These are phyloP conservation scores for Gaeumannomyces sp. DNA, from an alignment of 2,329 filamentous ascomycete genomes.

Conservation along the genomic window DNA sequence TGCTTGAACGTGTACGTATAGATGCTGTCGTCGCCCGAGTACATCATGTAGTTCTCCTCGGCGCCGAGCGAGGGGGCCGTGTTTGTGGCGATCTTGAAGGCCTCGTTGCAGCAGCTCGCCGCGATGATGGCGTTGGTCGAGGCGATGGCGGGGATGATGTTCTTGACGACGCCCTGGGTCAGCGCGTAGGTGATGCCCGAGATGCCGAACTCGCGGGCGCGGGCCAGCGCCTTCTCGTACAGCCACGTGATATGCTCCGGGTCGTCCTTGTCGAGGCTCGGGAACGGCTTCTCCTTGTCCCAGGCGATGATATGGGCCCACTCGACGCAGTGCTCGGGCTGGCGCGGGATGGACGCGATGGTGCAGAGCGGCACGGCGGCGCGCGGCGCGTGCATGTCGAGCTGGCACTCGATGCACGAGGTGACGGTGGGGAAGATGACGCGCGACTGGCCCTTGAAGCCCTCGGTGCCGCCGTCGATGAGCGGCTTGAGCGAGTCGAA, in stretches of 20 bases:
- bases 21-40: slow-evolving; percentile 89
- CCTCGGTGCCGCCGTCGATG: slow-evolving; percentile 93
- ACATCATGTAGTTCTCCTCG: slow-evolving; percentile 97
- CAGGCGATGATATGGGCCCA: slow-evolving; percentile 99
- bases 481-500: slow-evolving; percentile 85
- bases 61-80: slow-evolving; percentile 74
- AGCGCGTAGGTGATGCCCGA: slow-evolving; percentile 88
- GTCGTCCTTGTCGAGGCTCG: slow-evolving; percentile 87
- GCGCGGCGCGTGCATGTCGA: slow-evolving; percentile 97
- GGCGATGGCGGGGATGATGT: slow-evolving; percentile 97
- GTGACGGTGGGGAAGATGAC: slow-evolving; percentile 90
- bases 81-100: slow-evolving; percentile 84
- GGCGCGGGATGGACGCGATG: slow-evolving; percentile 89
- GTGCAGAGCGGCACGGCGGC: slow-evolving; percentile 96
- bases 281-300: slow-evolving; percentile 79
- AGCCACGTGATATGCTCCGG: slow-evolving; percentile 98
- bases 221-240: slow-evolving; percentile 73
- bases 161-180: slow-evolving; percentile 97
- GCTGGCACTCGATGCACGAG: slow-evolving; percentile 95
- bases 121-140: slow-evolving; percentile 97
- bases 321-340: slow-evolving; percentile 96
- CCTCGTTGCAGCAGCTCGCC: slow-evolving; percentile 93
- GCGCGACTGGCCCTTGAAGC: slow-evolving; percentile 94
- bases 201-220: slow-evolving; percentile 85
- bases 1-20: slow-evolving; percentile 98